A percentile compares a stretch with the other conserved stretches of the same genome.
These are phyloP conservation scores for Guadua angustifolia DNA, from an alignment of 176 grass and related monocot genomes.

Conservation along the genomic window DNA sequence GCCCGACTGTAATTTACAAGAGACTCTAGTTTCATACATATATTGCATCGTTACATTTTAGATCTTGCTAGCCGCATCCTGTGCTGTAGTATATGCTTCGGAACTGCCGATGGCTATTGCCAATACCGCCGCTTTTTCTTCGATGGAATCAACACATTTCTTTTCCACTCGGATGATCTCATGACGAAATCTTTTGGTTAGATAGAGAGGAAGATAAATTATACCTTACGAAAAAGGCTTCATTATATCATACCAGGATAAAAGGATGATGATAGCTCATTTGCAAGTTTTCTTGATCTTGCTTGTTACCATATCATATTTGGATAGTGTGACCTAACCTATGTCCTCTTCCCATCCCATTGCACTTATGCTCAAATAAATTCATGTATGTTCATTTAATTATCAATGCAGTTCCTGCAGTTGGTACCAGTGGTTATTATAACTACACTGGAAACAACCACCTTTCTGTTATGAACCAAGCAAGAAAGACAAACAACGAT, in stretches of 20 bases:
- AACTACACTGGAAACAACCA: conserved; percentile 46
- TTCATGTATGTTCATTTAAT: neutral
- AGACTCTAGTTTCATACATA: neutral
- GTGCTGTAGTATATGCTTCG: neutral
- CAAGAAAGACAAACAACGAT: conserved; percentile 42
- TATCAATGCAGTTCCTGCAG: conserved; percentile 37
- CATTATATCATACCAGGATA: neutral
- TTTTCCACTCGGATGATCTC: neutral
- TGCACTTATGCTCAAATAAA: neutral
- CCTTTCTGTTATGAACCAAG: conserved; percentile 44
- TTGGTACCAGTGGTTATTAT: conserved; percentile 42
- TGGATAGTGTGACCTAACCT: neutral
- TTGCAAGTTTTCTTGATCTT: neutral
- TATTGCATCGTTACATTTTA: neutral
- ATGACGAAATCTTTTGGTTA: neutral
- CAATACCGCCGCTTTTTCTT: neutral
- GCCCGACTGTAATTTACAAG: neutral
- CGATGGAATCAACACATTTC: neutral
- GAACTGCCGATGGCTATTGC: neutral
- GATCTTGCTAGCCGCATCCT: neutral
- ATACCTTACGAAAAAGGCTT: neutral
- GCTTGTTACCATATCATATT: neutral
- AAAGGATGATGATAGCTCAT: neutral
- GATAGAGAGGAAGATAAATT: neutral
- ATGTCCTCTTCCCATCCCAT: neutral